phyloP scores from a whole-genome alignment of 1,139 yeast genomes.

The Candida sp. region DNA sequence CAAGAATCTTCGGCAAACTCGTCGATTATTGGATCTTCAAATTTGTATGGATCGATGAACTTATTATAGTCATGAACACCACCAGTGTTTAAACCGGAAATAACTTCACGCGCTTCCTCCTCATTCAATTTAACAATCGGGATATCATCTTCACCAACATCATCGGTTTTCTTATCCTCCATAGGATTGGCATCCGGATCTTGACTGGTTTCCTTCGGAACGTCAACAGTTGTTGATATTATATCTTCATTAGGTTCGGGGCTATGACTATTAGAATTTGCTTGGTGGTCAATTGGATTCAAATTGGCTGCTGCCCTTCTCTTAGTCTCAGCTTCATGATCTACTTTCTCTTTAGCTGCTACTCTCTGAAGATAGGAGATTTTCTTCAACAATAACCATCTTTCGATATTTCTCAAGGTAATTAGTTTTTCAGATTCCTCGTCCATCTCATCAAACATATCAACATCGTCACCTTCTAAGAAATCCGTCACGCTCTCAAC shows the following conservation, averaged over 20 bases:
- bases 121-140: slow-evolving; percentile 50
- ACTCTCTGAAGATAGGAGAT: slow-evolving; percentile 65
- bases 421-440: slow-evolving; percentile 40
- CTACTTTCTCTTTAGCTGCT: slow-evolving; percentile 40
- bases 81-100: slow-evolving; percentile 33
- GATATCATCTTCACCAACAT: slow-evolving; percentile 15
- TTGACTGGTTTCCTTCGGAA: background rate
- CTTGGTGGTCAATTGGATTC: slow-evolving; percentile 11
- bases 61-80: slow-evolving; percentile 30
- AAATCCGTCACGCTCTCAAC: slow-evolving; percentile 53
- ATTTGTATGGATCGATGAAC: slow-evolving; percentile 81
- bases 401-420: slow-evolving; percentile 48
- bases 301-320: slow-evolving; percentile 34
- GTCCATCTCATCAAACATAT: slow-evolving; percentile 32
- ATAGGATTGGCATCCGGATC: slow-evolving; percentile 1
- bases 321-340: slow-evolving; percentile 28
- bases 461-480: slow-evolving; percentile 43
- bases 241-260: slow-evolving; percentile 7
- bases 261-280: slow-evolving; percentile 3
- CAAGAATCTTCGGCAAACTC: slow-evolving; percentile 86
- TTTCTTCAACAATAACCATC: slow-evolving; percentile 70
- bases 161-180: background rate
- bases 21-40: slow-evolving; percentile 80
- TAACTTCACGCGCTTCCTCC: slow-evolving; percentile 39
- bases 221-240: slow-evolving; percentile 1